Percentiles rank a stretch among this genome's conserved stretches.
phyloP scores from a whole-genome alignment of 176 grass and related monocot genomes.

The Dendrocalamus sinicus region DNA sequence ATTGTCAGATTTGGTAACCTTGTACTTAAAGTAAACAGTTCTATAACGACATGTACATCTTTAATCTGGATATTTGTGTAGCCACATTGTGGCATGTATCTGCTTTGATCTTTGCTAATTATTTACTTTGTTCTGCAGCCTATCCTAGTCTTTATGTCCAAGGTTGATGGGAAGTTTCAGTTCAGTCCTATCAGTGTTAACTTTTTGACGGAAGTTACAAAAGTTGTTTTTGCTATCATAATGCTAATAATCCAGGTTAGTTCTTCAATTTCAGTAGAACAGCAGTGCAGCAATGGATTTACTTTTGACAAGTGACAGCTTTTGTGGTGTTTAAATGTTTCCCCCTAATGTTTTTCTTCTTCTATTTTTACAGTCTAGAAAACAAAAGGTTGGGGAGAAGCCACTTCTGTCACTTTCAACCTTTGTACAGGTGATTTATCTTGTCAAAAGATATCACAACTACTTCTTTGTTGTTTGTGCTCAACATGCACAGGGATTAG shows the following conservation, averaged over 20 bases:
- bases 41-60: neutral
- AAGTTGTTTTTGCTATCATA: conserved; percentile 86
- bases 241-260: conserved; percentile 95
- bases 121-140: conserved; percentile 63
- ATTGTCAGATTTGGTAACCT: neutral
- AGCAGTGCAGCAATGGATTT: neutral
- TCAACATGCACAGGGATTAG: conserved; percentile 10
- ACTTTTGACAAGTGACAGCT: neutral
- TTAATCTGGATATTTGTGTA: conserved; percentile 16
- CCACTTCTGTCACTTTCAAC: conserved; percentile 92
- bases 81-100: conserved; percentile 6
- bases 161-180: conserved; percentile 96
- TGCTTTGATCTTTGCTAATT: conserved; percentile 30
- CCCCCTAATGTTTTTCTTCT: conserved; percentile 23
- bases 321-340: neutral
- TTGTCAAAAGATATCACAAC: conserved; percentile 11
- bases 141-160: conserved; percentile 97
- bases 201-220: conserved; percentile 86
- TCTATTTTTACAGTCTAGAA: conserved; percentile 77
- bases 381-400: conserved; percentile 97
- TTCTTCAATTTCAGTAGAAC: conserved; percentile 25
- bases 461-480: conserved; percentile 14
- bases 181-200: conserved; percentile 97
- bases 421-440: conserved; percentile 81
- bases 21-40: neutral